Base-by-base conservation (phyloP, 2,329 filamentous ascomycete genomes). In the Fusarium sp. region DNA sequence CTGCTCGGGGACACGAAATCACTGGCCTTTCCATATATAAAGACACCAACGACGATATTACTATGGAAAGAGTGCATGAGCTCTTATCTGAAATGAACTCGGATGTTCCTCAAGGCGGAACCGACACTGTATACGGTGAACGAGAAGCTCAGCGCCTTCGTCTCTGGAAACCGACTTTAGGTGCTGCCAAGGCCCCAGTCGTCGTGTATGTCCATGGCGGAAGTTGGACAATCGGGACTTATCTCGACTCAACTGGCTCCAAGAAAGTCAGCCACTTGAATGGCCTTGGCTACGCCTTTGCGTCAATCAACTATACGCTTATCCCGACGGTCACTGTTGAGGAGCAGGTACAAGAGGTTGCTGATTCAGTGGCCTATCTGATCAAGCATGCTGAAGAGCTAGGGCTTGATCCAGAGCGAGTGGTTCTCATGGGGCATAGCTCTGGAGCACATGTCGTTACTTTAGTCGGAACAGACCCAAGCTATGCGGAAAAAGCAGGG, bases 401-500 rank as follows among this genome's bases (percentile, higher is more conserved):
- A 0, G 3, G 4, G 0, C n/a, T 66, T 0, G 62, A 66, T 15
- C 3, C 44, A 7, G 14, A 20, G 1, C 12, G 27, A 1, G 11
- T 66, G 1, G 17, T 60, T 3, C 27, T 66, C 3, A 66, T 66
- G 63, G 63, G 63, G 1, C 63, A 66, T 17, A 66, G 63, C 20
- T 66, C 63, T 17, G 63, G 63, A 2, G 62, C 22, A 10, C 63
- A 66, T 17, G 62, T 66, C 1, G 62, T 36, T 0, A 66, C 52
- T 3, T 13, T 66, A 3, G 11, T 66, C 1, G 63, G 62, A 1
- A 66, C 63, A 4, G 63, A 66, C 5, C 13, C 63, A 17, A 52
- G 7, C n/a, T 66, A 66, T 8, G 22, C 45, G 1, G 14, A 25
- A 29, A 50, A 52, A 0, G 25, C 62, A 1, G 25, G 35, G 0